phyloP scores from a whole-genome alignment of 768 basidiomycete genomes.

The Boletus huronensis region DNA sequence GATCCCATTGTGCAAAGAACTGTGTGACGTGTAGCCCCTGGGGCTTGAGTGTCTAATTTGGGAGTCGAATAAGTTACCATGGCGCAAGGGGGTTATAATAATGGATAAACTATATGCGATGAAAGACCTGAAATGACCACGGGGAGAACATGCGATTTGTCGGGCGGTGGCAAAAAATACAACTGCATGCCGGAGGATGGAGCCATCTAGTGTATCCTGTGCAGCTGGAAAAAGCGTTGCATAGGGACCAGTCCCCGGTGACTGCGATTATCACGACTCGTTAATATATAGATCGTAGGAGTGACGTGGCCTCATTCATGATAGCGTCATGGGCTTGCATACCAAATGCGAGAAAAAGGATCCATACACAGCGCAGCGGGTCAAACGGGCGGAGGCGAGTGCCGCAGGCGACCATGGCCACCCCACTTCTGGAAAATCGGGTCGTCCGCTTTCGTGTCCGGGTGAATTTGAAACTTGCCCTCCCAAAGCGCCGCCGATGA shows the following conservation, averaged over 20 bases:
- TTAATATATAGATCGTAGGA: slow-evolving; percentile 12
- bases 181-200: neutral
- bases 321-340: slow-evolving; percentile 1
- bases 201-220: neutral
- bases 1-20: neutral
- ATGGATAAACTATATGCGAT: slow-evolving; percentile 23
- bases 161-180: neutral
- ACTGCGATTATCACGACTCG: slow-evolving; percentile 5
- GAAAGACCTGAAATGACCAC: neutral
- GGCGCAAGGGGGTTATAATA: slow-evolving; percentile 10
- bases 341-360: neutral
- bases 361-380: neutral
- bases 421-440: slow-evolving; percentile 37
- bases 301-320: slow-evolving; percentile 7
- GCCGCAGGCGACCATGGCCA: slow-evolving; percentile 8
- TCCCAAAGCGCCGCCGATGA: slow-evolving; percentile 82
- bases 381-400: slow-evolving; percentile 20
- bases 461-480: slow-evolving; percentile 84
- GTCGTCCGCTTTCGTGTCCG: slow-evolving; percentile 74
- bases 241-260: slow-evolving; percentile 11
- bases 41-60: slow-evolving; percentile 6
- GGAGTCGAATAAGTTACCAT: slow-evolving; percentile 16
- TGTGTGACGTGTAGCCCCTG: neutral
- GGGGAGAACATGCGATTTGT: neutral
- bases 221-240: neutral